Evolutionary conservation across 2,329 filamentous ascomycete genomes (phyloP), one percentile per base, ranked within the genome.

Genomic region (Penicillium sp.): DNA sequence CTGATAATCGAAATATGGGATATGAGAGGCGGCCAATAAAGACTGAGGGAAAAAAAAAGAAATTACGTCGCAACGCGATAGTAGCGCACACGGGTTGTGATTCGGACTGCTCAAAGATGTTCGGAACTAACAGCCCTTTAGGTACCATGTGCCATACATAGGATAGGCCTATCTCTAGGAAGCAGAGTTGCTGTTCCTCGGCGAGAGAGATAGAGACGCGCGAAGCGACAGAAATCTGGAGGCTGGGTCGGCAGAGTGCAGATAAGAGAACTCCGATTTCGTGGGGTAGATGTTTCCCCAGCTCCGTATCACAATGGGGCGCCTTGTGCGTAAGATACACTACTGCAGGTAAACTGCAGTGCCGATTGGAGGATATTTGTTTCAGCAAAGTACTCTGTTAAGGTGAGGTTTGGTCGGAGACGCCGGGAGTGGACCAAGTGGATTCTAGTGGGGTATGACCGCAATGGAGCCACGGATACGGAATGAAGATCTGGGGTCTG

Each of bases 161-260:
- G 13, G n/a, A 12, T 12, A n/a, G 39, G 16, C n/a, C 35, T 21
- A 15, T 39, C 15, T 29, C 34, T 18, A 25, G n/a, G 16, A 47
- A 38, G 29, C 23, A 27, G 10, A 15, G 18, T 16, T n/a, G 42
- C 8, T 35, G 25, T 27, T 34, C 37, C 46, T 41, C 35, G 46
- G 31, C 9, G 15, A 31, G 40, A 23, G n/a, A n/a, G 35, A 37
- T 29, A 16, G 32, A 32, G 38, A 41, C 8, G 41, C 41, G 31
- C 42, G 34, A 39, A 39, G 34, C 41, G 39, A 46, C 45, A 41
- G 38, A 40, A 41, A 48, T 48, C 31, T 23, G 44, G 50, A 29
- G 50, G 42, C 50, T 47, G 50, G 50, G 50, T n/a, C 16, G 34
- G 42, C 21, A 21, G 12, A 21, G 31, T 37, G 51, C 44, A 53